Evolutionary conservation across 805 yeast species (phyloP).

Genomic region (Zygosaccharomyces bisporus): DNA sequence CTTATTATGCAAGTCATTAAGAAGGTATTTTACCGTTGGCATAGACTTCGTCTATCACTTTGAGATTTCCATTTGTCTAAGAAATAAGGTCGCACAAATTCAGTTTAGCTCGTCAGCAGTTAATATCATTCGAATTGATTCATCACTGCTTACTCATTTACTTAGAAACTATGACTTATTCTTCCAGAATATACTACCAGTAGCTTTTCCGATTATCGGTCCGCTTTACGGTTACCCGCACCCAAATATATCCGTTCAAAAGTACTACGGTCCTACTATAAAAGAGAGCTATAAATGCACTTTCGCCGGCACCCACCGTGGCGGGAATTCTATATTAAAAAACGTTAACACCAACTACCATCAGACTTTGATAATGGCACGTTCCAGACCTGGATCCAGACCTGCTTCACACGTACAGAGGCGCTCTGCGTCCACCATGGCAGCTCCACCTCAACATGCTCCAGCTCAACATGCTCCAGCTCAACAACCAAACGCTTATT

Average conservation of each 20-base stretch:
- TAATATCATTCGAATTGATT: no score
- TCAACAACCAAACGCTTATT: slow-evolving; percentile 28
- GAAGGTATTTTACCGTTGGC: no score
- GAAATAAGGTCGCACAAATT: no score
- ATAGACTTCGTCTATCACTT: no score
- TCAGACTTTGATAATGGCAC: slow-evolving; percentile 38
- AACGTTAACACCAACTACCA: neutral
- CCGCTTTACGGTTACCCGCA: slow-evolving; percentile 3
- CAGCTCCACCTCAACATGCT: slow-evolving; percentile 45
- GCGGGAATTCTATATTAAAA: neutral
- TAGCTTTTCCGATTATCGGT: slow-evolving; percentile 6
- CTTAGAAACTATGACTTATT: neutral
- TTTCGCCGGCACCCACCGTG: no score
- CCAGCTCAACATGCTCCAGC: slow-evolving; percentile 39
- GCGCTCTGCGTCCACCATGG: slow-evolving; percentile 75
- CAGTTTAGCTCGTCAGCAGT: no score
- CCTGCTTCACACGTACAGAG: slow-evolving; percentile 50
- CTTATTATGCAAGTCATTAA: no score
- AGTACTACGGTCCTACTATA: slow-evolving; percentile 1
- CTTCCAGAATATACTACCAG: neutral
- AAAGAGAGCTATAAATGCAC: neutral
- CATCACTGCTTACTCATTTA: neutral
- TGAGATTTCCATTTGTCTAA: no score
- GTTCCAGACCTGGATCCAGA: slow-evolving; percentile 38
- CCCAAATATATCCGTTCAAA: neutral